Percentiles rank a stretch among this genome's conserved stretches.
These are phyloP conservation scores for Phoma sp. DNA, from an alignment of 2,329 filamentous ascomycete genomes.

Conservation along the genomic window DNA sequence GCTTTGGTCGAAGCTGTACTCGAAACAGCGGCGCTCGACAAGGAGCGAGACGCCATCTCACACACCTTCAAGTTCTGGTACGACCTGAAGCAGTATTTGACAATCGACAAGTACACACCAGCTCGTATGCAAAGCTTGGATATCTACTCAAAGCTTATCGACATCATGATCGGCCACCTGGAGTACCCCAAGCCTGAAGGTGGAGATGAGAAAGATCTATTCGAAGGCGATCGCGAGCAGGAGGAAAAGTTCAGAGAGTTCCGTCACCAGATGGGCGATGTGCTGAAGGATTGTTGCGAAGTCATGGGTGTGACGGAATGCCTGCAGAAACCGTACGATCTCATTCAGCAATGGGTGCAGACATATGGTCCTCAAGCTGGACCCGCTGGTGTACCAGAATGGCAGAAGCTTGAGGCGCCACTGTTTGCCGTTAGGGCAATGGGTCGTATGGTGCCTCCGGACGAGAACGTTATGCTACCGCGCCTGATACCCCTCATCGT, in stretches of 20 bases:
- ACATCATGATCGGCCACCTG: constrained; percentile 89
- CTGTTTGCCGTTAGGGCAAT: constrained; percentile 95
- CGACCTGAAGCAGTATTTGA: constrained; percentile 95
- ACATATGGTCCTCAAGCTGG: constrained; percentile 80
- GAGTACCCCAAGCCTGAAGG: constrained; percentile 82
- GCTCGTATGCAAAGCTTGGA: constrained; percentile 79
- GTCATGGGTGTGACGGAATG: constrained; percentile 95
- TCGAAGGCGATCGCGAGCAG: constrained; percentile 92
- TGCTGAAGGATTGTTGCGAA: constrained; percentile 94
- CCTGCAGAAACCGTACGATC: constrained; percentile 82
- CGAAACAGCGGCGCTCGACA: constrained; percentile 88
- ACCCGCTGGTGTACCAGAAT: constrained; percentile 81
- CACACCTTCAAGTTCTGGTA: constrained; percentile 99
- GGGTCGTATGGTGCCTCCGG: constrained; percentile 91
- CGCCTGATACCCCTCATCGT: constrained; percentile 93
- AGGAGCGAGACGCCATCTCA: constrained; percentile 88
- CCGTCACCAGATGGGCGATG: constrained; percentile 96
- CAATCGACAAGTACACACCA: constrained; percentile 86
- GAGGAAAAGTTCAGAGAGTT: constrained; percentile 98
- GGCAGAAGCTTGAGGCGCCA: constrained; percentile 95
- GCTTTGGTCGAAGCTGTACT: constrained; percentile 87
- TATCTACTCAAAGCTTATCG: constrained; percentile 87
- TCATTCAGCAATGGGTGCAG: constrained; percentile 88
- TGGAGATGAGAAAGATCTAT: constrained; percentile 80
- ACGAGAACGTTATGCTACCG: constrained; percentile 85